Base-by-base conservation (phyloP, 1,139 yeast genomes). In the Nakaseomyces kungkrabaensis region DNA sequence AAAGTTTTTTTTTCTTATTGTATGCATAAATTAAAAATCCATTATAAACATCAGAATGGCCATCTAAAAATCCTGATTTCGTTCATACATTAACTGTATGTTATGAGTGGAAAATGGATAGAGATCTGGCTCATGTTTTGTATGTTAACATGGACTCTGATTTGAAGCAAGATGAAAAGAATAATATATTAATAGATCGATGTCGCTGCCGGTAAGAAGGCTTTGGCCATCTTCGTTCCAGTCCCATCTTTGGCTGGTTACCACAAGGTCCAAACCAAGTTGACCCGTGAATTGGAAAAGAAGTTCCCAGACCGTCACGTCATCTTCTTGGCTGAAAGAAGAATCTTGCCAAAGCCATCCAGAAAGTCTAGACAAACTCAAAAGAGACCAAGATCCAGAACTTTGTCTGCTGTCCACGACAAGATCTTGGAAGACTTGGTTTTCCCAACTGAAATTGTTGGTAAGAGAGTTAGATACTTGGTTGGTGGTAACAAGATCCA, bases 341-440 rank as follows among this genome's bases (percentile, higher is more conserved):
- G 97, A 82, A 92, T 92, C 79, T 82, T 94, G 74, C 97, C 97
- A 80, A 90, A 89, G 83, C 83, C 88, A 67, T 83, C 86, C 70
- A 85, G 90, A 78, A 81, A 81, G 69, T 82, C 96, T 59, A 86
- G 90, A 82, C 85, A 84, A 75, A 78, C 76, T 69, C 98, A 92
- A 82, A 90, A 92, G 92, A 92, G 98, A 83, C 98, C 98, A 76
- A 87, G 96, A 82, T 90, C 97, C 69, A 89, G 98, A 85, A 92
- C 98, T 70, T 83, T 92, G 76, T 83, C 97, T 68, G 89, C 97
- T 71, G 98, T 92, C 66, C 98, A 92, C 77, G 97, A 92, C 79
- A 88, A 89, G 77, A 79, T 92, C 78, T 88, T 92, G 75, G 98
- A 92, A 78, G 98, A 92, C 78, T 82, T 92, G 72, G 98, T 94